These are phyloP conservation scores for Aureobasidium lini DNA, from an alignment of 2,329 filamentous ascomycete species.

Conservation along the genomic window DNA sequence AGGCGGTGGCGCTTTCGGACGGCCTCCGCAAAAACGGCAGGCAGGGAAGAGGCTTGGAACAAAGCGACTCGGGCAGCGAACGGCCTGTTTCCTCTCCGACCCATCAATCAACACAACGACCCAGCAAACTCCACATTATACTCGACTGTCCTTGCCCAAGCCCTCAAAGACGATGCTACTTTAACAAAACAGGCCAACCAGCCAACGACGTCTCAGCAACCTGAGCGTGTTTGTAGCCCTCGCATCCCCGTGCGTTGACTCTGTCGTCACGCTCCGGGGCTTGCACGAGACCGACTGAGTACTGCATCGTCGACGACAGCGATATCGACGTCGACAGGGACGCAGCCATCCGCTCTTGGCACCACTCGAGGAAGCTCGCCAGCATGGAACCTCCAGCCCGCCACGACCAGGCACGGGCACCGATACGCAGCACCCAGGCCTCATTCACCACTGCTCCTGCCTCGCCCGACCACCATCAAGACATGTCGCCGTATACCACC, in stretches of 20 bases:
- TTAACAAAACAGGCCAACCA: not conserved
- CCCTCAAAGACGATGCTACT: not conserved
- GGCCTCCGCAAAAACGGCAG: slow-evolving; percentile 3
- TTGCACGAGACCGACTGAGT: slow-evolving; percentile 5
- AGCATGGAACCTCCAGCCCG: slow-evolving; percentile 14
- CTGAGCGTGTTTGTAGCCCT: not conserved
- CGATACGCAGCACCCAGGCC: slow-evolving; percentile 16
- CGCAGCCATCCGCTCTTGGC: not conserved
- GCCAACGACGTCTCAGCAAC: not conserved
- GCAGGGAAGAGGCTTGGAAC: not conserved
- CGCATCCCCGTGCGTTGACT: slow-evolving; percentile 10
- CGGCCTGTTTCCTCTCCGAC: slow-evolving; percentile 2
- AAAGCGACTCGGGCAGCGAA: slow-evolving; percentile 8
- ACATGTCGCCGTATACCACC: slow-evolving; percentile 28
- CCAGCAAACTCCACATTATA: not conserved
- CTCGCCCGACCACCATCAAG: slow-evolving; percentile 15
- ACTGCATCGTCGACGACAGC: not conserved
- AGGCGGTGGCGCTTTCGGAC: slow-evolving; percentile 1
- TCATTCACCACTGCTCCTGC: slow-evolving; percentile 25
- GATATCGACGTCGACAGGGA: not conserved
- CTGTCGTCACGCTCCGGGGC: slow-evolving; percentile 10
- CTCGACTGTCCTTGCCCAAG: not conserved
- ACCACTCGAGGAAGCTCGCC: not conserved
- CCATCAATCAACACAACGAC: not conserved
- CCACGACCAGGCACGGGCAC: not conserved